phyloP scores from a whole-genome alignment of 345 rosid species.

The Atalantia buxifolia region DNA sequence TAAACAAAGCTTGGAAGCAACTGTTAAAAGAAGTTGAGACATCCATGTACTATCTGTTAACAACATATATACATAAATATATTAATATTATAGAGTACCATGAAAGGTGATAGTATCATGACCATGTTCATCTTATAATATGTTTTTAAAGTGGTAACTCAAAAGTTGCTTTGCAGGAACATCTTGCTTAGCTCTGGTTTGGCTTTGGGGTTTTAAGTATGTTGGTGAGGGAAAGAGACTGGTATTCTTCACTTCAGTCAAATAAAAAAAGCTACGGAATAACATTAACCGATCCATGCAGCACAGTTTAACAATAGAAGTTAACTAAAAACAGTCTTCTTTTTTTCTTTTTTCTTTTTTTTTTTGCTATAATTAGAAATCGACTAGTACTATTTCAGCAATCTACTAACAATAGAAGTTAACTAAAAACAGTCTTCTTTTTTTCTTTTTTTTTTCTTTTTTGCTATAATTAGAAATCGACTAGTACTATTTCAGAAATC shows the following conservation, averaged over 20 bases:
- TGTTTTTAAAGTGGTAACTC: not conserved
- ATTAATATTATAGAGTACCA: not conserved
- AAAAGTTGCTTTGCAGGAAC: conserved; percentile 17
- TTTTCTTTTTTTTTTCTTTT: too few species aligned
- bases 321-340: too few species aligned
- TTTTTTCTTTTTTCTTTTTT: too few species aligned
- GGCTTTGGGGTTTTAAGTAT: not conserved
- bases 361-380: too few species aligned
- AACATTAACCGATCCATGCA: too few species aligned
- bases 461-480: too few species aligned
- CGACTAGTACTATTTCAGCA: too few species aligned
- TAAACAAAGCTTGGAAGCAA: conserved; percentile 25
- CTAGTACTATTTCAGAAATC: too few species aligned
- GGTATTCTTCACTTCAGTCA: not conserved
- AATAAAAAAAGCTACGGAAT: too few species aligned
- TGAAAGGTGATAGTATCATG: not conserved
- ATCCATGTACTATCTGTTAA: conserved; percentile 10
- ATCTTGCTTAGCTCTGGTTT: conserved; percentile 16
- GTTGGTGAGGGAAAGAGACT: conserved; percentile 8
- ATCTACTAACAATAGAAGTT: too few species aligned
- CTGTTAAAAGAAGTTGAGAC: conserved; percentile 18
- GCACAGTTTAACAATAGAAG: too few species aligned
- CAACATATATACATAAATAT: not conserved
- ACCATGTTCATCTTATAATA: not conserved
- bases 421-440: too few species aligned